phyloP scores from a whole-genome alignment of 1,284 basidiomycete species.

The Erythrobasidium hasegawianum region DNA sequence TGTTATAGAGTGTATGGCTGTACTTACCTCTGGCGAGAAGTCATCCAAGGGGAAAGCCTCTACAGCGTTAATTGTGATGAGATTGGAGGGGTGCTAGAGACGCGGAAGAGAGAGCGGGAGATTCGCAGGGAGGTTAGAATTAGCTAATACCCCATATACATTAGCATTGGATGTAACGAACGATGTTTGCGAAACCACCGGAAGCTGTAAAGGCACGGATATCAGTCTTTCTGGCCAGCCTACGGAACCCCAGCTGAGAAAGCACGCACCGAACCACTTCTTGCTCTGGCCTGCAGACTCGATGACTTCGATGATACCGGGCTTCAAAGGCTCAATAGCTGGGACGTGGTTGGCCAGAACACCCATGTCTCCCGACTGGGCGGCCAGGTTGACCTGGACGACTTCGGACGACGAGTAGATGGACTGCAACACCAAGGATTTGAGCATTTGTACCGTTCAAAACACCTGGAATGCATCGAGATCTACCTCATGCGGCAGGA shows the following conservation, averaged over 20 bases:
- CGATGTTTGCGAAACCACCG: slow-evolving; percentile 94
- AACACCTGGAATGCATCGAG: too few relatives aligned
- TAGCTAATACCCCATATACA: too few relatives aligned
- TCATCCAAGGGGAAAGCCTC: slow-evolving; percentile 91
- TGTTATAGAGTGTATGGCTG: slow-evolving; percentile 6
- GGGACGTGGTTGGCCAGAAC: slow-evolving; percentile 95
- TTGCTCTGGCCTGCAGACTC: slow-evolving; percentile 71
- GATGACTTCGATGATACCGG: slow-evolving; percentile 88
- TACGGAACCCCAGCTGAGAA: too few relatives aligned
- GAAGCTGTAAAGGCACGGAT: slow-evolving; percentile 66
- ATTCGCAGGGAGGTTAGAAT: not conserved
- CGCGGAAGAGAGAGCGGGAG: not conserved
- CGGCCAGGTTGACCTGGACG: slow-evolving; percentile 87
- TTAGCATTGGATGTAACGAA: slow-evolving; percentile 62
- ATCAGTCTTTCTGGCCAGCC: slow-evolving; percentile 1
- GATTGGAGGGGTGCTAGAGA: slow-evolving; percentile 57
- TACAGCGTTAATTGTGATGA: slow-evolving; percentile 91
- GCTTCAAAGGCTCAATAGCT: slow-evolving; percentile 83
- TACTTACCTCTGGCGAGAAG: slow-evolving; percentile 76
- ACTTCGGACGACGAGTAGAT: slow-evolving; percentile 83
- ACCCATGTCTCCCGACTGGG: slow-evolving; percentile 96
- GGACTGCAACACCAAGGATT: slow-evolving; percentile 55
- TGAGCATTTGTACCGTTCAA: too few relatives aligned
- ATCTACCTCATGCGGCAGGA: slow-evolving; percentile 87
- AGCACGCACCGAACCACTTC: slow-evolving; percentile 93